Percentiles rank a stretch among this genome's conserved stretches.
These are phyloP conservation scores for Magnaporthiopsis poae DNA, from an alignment of 2,329 filamentous ascomycete species.

Conservation along the genomic window DNA sequence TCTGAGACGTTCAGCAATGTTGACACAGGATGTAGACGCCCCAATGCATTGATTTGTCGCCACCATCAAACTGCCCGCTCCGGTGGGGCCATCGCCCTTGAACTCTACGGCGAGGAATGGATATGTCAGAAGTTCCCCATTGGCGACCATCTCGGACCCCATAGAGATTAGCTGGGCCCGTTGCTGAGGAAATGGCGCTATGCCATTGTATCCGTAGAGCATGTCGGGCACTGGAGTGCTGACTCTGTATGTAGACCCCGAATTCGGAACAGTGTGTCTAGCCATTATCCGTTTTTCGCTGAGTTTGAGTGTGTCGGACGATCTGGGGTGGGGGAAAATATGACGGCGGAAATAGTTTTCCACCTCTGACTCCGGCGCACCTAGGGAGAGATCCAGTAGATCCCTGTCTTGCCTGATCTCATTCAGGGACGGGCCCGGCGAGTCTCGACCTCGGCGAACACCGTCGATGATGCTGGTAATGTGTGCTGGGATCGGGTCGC, in stretches of 20 bases:
- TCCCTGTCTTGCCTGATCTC: too few species aligned
- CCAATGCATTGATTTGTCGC: slow-evolving; percentile 22
- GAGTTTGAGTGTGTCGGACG: too few species aligned
- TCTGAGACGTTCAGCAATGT: too few species aligned
- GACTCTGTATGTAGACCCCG: background rate
- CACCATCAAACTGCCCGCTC: slow-evolving; percentile 21
- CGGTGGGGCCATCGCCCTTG: slow-evolving; percentile 19
- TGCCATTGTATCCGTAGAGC: background rate
- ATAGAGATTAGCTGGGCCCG: background rate
- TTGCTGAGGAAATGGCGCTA: background rate
- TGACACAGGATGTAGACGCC: too few species aligned
- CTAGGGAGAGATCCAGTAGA: too few species aligned
- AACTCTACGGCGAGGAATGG: slow-evolving; percentile 24
- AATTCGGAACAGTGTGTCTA: background rate
- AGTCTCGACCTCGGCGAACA: too few species aligned
- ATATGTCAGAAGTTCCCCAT: background rate
- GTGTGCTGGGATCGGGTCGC: too few species aligned
- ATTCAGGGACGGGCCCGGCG: too few species aligned
- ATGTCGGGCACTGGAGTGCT: background rate
- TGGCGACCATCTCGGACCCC: background rate
- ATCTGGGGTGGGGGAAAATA: too few species aligned
- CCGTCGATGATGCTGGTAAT: too few species aligned
- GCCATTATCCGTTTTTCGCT: background rate
- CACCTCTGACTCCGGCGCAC: too few species aligned
- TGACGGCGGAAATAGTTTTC: too few species aligned